A percentile compares a stretch with the other conserved stretches of the same genome.
Conservation (phyloP, 1,139 yeast genomes). For the Candida pseudocylindracea region DNA sequence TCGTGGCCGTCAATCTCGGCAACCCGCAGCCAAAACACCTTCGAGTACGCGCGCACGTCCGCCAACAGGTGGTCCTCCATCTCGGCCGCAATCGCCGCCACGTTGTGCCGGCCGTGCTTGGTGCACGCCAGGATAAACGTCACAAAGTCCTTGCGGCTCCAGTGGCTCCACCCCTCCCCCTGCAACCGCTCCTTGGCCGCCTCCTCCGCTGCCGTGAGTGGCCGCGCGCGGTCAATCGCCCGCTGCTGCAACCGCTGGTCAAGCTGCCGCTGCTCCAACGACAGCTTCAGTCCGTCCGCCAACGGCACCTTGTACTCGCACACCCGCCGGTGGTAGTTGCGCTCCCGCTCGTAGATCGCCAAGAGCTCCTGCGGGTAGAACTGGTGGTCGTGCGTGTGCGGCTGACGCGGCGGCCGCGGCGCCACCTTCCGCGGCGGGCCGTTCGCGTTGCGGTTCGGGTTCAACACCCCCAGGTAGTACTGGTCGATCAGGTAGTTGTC, state of each 20-base stretch:
- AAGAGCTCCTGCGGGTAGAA: conserved; percentile 52
- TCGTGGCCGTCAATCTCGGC: conserved; percentile 67
- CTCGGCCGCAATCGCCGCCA: conserved; percentile 28
- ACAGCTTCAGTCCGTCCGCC: conserved; percentile 32
- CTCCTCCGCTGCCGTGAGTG: conserved; percentile 59
- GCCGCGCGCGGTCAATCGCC: conserved; percentile 45
- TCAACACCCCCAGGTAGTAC: conserved; percentile 64
- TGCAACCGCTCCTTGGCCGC: conserved; percentile 37
- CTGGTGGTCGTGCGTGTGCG: conserved; percentile 74
- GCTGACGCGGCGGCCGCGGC: conserved; percentile 31
- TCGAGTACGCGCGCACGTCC: conserved; percentile 49
- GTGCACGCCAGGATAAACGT: conserved; percentile 69
- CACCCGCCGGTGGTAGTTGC: conserved; percentile 5
- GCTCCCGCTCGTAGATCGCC: conserved; percentile 56
- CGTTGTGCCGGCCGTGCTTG: conserved; percentile 49
- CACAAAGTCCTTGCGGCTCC: conserved; percentile 82
- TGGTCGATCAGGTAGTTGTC: conserved; percentile 78
- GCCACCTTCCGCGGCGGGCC: conserved; percentile 2
- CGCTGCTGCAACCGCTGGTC: conserved; percentile 31
- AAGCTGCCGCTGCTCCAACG: conserved; percentile 21
- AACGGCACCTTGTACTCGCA: conserved; percentile 6
- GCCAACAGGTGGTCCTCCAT: conserved; percentile 17
- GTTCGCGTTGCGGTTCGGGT: conserved; percentile 6
- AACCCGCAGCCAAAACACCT: conserved; percentile 56
- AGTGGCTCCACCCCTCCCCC: conserved; percentile 45